phyloP scores from a whole-genome alignment of 177 flowering plant genomes.

The Vitis hybrid region DNA sequence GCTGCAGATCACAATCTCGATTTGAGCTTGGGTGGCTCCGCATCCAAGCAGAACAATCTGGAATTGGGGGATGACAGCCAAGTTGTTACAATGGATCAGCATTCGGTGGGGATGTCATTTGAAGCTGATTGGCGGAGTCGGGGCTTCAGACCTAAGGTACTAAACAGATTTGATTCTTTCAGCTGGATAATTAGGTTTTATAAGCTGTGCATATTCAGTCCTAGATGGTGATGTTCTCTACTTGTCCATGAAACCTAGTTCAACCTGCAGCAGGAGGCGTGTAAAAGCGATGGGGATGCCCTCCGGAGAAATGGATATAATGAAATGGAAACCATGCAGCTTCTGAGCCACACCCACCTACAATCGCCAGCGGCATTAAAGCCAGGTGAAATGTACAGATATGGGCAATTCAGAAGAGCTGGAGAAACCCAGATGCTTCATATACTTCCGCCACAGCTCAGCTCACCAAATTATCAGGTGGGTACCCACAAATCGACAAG shows the following conservation, averaged over 20 bases:
- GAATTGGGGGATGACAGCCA: conserved; percentile 24
- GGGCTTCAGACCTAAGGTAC: conserved; percentile 46
- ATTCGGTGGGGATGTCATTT: conserved; percentile 17
- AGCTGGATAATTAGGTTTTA: background rate
- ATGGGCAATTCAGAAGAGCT: conserved; percentile 33
- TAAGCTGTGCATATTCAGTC: background rate
- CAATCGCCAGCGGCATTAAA: conserved; percentile 40
- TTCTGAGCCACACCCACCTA: conserved; percentile 49
- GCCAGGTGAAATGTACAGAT: conserved; percentile 32
- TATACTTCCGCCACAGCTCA: conserved; percentile 35
- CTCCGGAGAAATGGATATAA: conserved; percentile 20
- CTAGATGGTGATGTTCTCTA: background rate
- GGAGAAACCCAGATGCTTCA: conserved; percentile 44
- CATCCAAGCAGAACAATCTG: conserved; percentile 31
- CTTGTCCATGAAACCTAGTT: conserved; percentile 9
- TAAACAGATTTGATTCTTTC: background rate
- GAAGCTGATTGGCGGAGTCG: conserved; percentile 43
- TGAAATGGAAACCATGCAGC: conserved; percentile 42
- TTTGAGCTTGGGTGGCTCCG: conserved; percentile 78
- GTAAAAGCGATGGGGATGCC: conserved; percentile 5
- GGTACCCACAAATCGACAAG: background rate
- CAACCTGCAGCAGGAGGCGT: conserved; percentile 22
- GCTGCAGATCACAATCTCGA: conserved; percentile 73
- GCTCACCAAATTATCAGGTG: conserved; percentile 46
- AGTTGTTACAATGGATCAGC: conserved; percentile 14